Percentiles rank a stretch among this genome's conserved stretches.
Conservation (phyloP, 129 eudicot species). For the Cynara cardunculus region DNA sequence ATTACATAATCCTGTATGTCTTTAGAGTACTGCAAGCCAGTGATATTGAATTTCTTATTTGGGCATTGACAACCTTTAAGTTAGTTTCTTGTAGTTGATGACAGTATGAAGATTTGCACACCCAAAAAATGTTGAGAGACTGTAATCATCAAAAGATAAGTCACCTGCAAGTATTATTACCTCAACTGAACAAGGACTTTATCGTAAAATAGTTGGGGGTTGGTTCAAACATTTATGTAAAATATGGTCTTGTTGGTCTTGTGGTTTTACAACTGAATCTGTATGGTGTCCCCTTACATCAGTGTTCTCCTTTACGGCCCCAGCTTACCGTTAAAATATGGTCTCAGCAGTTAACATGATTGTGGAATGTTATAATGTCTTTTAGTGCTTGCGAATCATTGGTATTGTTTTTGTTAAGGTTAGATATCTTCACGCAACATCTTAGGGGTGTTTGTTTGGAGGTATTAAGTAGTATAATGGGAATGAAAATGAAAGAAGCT, state of each 20-base stretch:
- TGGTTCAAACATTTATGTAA: neutral
- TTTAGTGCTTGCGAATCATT: neutral
- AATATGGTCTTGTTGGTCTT: neutral
- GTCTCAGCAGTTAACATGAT: neutral
- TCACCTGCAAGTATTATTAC: neutral
- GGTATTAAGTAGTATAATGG: no score
- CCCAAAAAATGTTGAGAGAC: neutral
- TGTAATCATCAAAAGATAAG: conserved; percentile 6
- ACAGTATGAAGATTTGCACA: neutral
- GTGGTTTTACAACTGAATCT: neutral
- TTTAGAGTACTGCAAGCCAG: neutral
- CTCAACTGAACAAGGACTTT: neutral
- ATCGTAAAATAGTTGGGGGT: neutral
- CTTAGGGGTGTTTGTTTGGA: no score
- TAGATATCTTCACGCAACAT: no score
- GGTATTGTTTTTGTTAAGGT: neutral
- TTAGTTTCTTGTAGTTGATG: conserved; percentile 16
- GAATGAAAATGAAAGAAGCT: no score
- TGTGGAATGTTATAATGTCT: neutral
- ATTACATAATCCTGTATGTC: neutral
- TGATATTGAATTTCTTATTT: neutral
- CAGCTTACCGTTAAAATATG: neutral
- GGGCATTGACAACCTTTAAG: conserved; percentile 2
- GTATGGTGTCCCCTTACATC: neutral
- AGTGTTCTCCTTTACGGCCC: neutral